These are phyloP conservation scores for Solanum ahanhuiri DNA, from an alignment of 257 asterid species.

Conservation along the genomic window DNA sequence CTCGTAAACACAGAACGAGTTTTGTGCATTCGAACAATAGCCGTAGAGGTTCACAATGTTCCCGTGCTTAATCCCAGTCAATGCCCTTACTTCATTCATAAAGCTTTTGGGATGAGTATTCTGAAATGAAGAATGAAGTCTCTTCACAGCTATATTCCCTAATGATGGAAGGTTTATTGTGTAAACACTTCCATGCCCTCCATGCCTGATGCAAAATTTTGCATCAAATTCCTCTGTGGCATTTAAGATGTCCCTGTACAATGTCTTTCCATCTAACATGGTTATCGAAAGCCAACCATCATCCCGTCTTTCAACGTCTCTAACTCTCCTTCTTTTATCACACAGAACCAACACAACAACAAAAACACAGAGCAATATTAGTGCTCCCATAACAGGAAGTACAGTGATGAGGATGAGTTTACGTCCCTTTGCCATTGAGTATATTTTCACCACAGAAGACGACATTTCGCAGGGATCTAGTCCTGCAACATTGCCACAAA, in stretches of 20 bases:
- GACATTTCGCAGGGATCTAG: neutral
- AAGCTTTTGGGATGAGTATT: fast-evolving
- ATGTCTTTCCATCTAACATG: neutral
- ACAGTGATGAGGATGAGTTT: neutral
- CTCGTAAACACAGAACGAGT: conserved; percentile 1
- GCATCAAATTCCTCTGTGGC: neutral
- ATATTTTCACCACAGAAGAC: neutral
- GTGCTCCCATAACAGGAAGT: neutral
- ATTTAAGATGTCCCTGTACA: neutral
- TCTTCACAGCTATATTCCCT: no score
- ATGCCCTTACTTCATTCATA: neutral
- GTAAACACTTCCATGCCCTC: neutral
- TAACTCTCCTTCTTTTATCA: neutral
- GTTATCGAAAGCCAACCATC: neutral
- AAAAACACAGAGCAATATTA: neutral
- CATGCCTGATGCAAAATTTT: neutral
- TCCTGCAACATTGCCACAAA: neutral
- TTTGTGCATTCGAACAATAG: neutral
- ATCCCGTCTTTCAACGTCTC: neutral
- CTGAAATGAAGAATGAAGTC: no score
- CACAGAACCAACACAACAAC: neutral
- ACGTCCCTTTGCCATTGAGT: neutral
- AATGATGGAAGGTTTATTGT: neutral
- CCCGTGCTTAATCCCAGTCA: neutral
- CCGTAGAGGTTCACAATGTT: conserved; percentile 1